A percentile compares a stretch with the other conserved stretches of the same genome.
phyloP scores from a whole-genome alignment of 2,329 filamentous ascomycete genomes.

The Penicillium polonicum region DNA sequence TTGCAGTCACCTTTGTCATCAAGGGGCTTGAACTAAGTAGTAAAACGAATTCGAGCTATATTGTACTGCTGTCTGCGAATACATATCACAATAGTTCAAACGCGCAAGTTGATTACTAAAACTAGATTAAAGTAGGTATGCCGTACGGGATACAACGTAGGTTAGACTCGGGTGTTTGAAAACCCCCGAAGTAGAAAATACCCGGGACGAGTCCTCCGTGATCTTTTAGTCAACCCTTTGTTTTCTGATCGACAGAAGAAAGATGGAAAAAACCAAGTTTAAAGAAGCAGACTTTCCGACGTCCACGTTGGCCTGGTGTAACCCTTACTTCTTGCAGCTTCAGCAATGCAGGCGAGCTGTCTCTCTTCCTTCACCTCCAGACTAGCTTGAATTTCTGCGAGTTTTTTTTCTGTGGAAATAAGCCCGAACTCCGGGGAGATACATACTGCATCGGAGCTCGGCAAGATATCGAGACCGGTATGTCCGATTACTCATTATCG shows the following conservation, averaged over 20 bases:
- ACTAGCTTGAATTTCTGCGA: background rate
- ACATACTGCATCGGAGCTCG: background rate
- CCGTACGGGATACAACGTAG: no score
- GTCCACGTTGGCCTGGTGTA: conserved; percentile 8
- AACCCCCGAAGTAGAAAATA: background rate
- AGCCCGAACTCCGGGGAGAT: background rate
- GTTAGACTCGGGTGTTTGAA: background rate
- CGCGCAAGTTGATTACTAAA: background rate
- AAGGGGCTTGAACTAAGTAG: background rate
- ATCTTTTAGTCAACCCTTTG: conserved; percentile 7
- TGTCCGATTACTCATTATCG: background rate
- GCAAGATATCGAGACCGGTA: background rate
- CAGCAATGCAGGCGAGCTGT: conserved; percentile 1
- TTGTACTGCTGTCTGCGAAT: background rate
- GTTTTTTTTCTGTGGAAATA: background rate
- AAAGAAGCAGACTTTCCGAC: conserved; percentile 1
- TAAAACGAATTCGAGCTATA: background rate
- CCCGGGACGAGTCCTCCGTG: conserved; percentile 11
- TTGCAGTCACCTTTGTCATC: background rate
- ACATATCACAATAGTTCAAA: background rate
- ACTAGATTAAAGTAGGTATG: background rate
- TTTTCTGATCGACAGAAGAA: conserved; percentile 1
- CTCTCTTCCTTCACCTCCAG: conserved; percentile 1
- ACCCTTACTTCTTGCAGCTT: conserved; percentile 9
- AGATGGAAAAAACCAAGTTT: conserved; percentile 4